Evolutionary conservation across 2,329 filamentous ascomycete genomes (phyloP).

Genomic region (Fusarium tjaetaba): DNA sequence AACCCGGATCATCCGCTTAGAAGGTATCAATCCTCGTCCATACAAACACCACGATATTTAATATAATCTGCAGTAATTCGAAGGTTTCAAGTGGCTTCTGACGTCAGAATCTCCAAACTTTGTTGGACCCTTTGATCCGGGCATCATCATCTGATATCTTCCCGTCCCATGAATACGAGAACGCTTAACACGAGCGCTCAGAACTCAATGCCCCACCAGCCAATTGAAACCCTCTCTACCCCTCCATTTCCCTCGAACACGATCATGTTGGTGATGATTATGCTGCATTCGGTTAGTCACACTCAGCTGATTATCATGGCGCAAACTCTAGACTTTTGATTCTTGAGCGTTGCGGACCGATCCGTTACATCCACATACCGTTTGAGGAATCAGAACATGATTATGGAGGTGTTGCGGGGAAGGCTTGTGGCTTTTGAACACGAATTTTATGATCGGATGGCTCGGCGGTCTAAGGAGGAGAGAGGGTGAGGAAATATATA

Average conservation of each 20-base stretch:
- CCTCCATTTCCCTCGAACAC: background rate
- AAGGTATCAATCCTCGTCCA: accelerated
- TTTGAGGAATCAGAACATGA: background rate
- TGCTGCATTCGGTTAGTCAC: background rate
- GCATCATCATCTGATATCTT: background rate
- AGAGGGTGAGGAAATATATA: background rate
- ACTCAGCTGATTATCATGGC: background rate
- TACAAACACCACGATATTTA: accelerated
- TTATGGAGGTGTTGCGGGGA: background rate
- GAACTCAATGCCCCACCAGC: background rate
- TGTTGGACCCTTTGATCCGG: background rate
- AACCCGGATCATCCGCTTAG: background rate
- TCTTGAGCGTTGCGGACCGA: background rate
- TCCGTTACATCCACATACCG: background rate
- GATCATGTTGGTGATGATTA: background rate
- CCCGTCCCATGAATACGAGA: background rate
- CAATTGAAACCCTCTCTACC: background rate
- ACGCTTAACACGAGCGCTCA: background rate
- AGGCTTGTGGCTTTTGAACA: background rate
- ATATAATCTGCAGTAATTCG: accelerated
- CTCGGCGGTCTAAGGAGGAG: background rate
- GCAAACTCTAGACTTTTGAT: background rate
- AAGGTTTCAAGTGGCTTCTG: background rate
- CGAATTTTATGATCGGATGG: background rate
- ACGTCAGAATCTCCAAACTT: background rate